phyloP scores from a whole-genome alignment of 2,329 filamentous ascomycete species.

The Penicillium sclerotiorum region DNA sequence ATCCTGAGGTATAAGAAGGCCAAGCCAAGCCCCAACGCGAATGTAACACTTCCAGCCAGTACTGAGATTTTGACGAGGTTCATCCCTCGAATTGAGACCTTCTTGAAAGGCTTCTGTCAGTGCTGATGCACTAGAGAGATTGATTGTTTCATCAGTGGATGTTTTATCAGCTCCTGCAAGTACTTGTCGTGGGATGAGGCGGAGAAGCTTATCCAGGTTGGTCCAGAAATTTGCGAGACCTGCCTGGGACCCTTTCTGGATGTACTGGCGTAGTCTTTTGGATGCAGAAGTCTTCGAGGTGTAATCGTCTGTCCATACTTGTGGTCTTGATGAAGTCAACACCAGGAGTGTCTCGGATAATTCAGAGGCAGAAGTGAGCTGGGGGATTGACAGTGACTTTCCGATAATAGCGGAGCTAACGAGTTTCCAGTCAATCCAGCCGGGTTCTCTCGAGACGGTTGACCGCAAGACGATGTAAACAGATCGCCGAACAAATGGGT shows the following conservation, averaged over 20 bases:
- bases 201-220: conserved; percentile 64
- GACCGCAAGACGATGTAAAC: conserved; percentile 59
- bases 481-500: conserved; percentile 61
- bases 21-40: conserved; percentile 60
- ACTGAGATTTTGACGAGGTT: conserved; percentile 68
- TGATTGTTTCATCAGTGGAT: conserved; percentile 23
- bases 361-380: conserved; percentile 73
- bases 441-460: conserved; percentile 52
- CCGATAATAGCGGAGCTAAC: conserved; percentile 71
- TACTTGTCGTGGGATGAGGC: conserved; percentile 56
- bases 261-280: conserved; percentile 67
- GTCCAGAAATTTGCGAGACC: conserved; percentile 73
- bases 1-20: conserved; percentile 51
- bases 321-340: conserved; percentile 66
- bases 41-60: conserved; percentile 78
- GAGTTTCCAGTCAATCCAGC: conserved; percentile 62
- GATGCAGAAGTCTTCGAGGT: conserved; percentile 58
- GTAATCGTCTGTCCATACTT: conserved; percentile 73
- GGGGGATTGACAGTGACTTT: conserved; percentile 71
- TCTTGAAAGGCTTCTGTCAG: conserved; percentile 69
- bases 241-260: conserved; percentile 84
- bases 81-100: conserved; percentile 74
- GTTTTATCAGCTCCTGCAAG: conserved; percentile 32
- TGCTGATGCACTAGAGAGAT: conserved; percentile 57
- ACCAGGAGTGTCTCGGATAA: conserved; percentile 68